Percentiles rank a stretch among this genome's conserved stretches.
Evolutionary conservation across 225 moss, liverwort and hornwort genomes (phyloP).

Genomic region (Bryum argenteum): DNA sequence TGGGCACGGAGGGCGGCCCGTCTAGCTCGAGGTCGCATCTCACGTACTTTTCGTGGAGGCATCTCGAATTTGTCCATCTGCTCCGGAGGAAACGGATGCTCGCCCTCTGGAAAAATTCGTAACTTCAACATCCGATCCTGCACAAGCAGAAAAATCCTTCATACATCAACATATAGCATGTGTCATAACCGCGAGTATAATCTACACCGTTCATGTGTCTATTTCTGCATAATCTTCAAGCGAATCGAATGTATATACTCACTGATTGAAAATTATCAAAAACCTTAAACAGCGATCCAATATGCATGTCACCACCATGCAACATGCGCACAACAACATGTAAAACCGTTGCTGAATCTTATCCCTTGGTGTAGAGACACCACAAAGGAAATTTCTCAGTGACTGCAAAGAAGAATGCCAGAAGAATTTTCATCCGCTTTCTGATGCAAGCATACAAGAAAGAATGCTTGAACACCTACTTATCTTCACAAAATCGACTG

Average conservation of each 20-base stretch:
- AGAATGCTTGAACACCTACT: too few relatives aligned
- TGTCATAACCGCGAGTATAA: neutral
- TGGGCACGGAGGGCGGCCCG: slow-evolving; percentile 69
- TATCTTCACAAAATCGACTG: too few relatives aligned
- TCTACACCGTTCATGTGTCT: neutral
- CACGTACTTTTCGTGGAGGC: slow-evolving; percentile 90
- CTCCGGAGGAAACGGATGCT: slow-evolving; percentile 78
- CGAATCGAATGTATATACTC: neutral
- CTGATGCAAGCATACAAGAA: too few relatives aligned
- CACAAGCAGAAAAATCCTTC: slow-evolving; percentile 6
- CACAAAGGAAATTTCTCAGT: too few relatives aligned
- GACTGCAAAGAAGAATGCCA: too few relatives aligned
- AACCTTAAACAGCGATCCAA: too few relatives aligned
- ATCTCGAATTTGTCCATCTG: slow-evolving; percentile 77
- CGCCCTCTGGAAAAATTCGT: slow-evolving; percentile 79
- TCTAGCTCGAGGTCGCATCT: slow-evolving; percentile 85
- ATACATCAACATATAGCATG: neutral
- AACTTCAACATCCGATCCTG: slow-evolving; percentile 96
- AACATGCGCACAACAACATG: too few relatives aligned
- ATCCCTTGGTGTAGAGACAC: too few relatives aligned
- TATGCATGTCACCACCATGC: too few relatives aligned
- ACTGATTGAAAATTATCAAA: too few relatives aligned
- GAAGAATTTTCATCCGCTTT: too few relatives aligned
- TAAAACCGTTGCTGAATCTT: too few relatives aligned
- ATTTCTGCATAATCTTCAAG: neutral